Evolutionary conservation across 176 grass and related monocot species (phyloP).

Genomic region (Calamus simplicifolius): DNA sequence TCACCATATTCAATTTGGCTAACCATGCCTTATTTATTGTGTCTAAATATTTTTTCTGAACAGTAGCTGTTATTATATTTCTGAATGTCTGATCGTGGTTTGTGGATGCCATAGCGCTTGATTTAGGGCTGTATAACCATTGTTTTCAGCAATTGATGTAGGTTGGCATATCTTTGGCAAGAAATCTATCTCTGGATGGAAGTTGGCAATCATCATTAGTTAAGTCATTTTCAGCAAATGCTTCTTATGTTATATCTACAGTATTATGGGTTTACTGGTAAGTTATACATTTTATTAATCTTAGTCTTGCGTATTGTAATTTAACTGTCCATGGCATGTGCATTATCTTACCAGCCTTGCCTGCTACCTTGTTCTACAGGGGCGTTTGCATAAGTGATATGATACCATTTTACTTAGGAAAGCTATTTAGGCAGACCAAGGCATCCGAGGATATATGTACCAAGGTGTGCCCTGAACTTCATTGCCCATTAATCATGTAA

Average conservation of each 20-base stretch:
- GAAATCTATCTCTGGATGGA: conserved; percentile 72
- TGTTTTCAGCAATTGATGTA: conserved; percentile 24
- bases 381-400: conserved; percentile 89
- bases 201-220: conserved; percentile 62
- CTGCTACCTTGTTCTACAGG: conserved; percentile 32
- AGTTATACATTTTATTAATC: conserved; percentile 3
- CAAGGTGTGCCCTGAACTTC: conserved; percentile 38
- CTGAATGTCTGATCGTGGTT: neutral
- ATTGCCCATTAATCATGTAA: neutral
- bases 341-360: neutral
- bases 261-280: conserved; percentile 93
- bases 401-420: conserved; percentile 76
- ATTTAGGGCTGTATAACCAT: conserved; percentile 5
- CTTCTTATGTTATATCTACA: conserved; percentile 69
- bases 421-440: conserved; percentile 62
- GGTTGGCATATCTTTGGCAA: conserved; percentile 83
- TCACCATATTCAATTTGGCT: conserved; percentile 20
- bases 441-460: conserved; percentile 62
- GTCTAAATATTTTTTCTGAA: conserved; percentile 11
- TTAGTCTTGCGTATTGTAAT: neutral
- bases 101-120: too few species aligned
- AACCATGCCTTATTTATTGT: neutral
- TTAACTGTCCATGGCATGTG: too few species aligned
- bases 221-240: conserved; percentile 63
- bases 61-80: neutral